Evolutionary conservation across 352 stramenopile species (phyloP), one percentile per base, ranked within the genome.

Genomic region (Lagenidium giganteum): DNA sequence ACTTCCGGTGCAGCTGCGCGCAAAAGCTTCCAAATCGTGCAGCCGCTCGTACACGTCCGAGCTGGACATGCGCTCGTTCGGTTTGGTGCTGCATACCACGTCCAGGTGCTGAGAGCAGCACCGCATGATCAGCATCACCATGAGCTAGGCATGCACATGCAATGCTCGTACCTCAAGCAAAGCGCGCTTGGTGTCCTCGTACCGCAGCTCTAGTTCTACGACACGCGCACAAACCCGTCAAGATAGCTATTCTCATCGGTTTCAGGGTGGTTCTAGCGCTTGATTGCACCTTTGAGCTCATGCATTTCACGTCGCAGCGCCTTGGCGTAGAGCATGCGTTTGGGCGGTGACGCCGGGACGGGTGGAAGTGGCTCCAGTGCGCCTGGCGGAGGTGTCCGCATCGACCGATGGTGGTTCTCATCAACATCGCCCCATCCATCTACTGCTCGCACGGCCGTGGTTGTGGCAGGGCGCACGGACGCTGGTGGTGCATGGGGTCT

Each of bases 21-120:
- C 62, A 26, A 77, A 80, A 2, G 47, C 52, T 29, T 77, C 44
- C 5, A 87, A 51, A 24, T 82, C 62, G 2, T 70, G 44, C 1
- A 85, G 58, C 30, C 71, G 67, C n/a, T 85, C 71, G 38, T 83
- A 83, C n/a, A 63, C 57, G 36, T 83, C 71, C 4, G 66, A 51
- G 4, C 55, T 54, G 0, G 53, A 60, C 0, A 53, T 44, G 31
- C 70, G 67, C 29, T 85, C 71, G 26, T 64, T 69, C 7, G 64
- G 67, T 48, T 85, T 85, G 28, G 54, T 62, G 4, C 67, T 64
- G 25, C 52, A 70, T 8, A 87, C 50, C 18, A 67, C 50, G 28
- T 80, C 70, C 23, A 81, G 47, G 21, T 78, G 74, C 53, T 70
- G n/a, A 20, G 4, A 26, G 5, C 11, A 34, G 2, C 8, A 51